Percentiles rank a stretch among this genome's conserved stretches.
phyloP scores from a whole-genome alignment of 2,329 filamentous ascomycete genomes.

The Penicillium sp. region DNA sequence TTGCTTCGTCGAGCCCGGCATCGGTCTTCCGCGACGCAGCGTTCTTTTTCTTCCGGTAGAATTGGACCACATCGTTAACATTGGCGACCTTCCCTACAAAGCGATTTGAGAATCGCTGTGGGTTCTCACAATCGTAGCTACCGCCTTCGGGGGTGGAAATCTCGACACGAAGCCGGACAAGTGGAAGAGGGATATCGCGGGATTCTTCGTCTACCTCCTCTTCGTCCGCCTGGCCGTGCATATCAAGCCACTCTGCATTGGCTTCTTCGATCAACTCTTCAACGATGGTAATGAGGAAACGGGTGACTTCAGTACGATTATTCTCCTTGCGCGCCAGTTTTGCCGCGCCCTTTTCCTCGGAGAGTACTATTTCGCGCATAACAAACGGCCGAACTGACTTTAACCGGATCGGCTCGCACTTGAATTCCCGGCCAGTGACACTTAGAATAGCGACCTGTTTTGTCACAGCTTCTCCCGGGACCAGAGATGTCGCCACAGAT shows the following conservation, averaged over 20 bases:
- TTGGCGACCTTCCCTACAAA: constrained; percentile 91
- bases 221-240: constrained; percentile 54
- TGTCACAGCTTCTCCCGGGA: constrained; percentile 79
- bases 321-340: constrained; percentile 73
- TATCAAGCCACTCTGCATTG: constrained; percentile 68
- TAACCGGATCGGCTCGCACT: constrained; percentile 70
- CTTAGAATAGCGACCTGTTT: constrained; percentile 87
- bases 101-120: constrained; percentile 88
- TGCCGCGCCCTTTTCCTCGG: constrained; percentile 69
- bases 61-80: constrained; percentile 86
- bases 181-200: constrained; percentile 63
- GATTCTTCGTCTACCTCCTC: constrained; percentile 51
- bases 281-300: constrained; percentile 68
- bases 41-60: constrained; percentile 77
- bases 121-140: constrained; percentile 85
- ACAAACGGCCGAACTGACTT: constrained; percentile 89
- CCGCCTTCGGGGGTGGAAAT: constrained; percentile 79
- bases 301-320: constrained; percentile 73
- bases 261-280: constrained; percentile 84
- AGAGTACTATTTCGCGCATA: constrained; percentile 72
- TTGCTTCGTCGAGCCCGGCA: constrained; percentile 56
- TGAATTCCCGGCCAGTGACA: constrained; percentile 76
- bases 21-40: constrained; percentile 46
- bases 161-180: constrained; percentile 87
- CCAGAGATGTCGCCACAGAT: constrained; percentile 86